phyloP scores from a whole-genome alignment of 2,329 filamentous ascomycete species.

The Hirsutella minnesotensis region DNA sequence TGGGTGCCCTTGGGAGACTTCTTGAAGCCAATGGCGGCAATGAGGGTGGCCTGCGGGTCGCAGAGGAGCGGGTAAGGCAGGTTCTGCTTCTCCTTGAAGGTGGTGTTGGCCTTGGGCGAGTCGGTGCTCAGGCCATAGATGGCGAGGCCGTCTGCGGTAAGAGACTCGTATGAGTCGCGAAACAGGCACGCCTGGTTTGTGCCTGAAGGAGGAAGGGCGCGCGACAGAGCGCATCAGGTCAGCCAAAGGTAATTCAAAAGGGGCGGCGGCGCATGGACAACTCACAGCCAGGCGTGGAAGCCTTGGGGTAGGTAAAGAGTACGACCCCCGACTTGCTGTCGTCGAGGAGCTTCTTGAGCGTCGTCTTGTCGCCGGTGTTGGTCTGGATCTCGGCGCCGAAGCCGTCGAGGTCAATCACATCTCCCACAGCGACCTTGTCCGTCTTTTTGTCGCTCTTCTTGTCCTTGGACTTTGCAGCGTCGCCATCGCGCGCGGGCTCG shows the following conservation, averaged over 20 bases:
- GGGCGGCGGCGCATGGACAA: conserved; percentile 3
- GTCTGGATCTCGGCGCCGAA: conserved; percentile 69
- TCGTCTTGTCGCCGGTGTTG: conserved; percentile 71
- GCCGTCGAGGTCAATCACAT: conserved; percentile 41
- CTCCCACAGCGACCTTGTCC: conserved; percentile 39
- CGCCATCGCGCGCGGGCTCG: conserved; percentile 11
- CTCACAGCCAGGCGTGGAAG: conserved; percentile 90
- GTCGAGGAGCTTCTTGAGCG: conserved; percentile 67
- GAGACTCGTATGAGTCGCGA: conserved; percentile 67
- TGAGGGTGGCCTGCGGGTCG: conserved; percentile 63
- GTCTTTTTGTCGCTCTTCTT: conserved; percentile 16
- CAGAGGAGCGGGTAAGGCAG: conserved; percentile 83
- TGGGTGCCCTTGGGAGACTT: conserved; percentile 71
- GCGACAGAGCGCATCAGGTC: not conserved
- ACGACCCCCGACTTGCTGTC: conserved; percentile 79
- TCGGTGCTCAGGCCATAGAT: conserved; percentile 88
- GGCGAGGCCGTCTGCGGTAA: conserved; percentile 67
- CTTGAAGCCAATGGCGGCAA: conserved; percentile 78
- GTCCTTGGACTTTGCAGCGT: conserved; percentile 20
- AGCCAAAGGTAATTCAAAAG: not conserved
- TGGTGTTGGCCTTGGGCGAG: conserved; percentile 81
- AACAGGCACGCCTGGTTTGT: conserved; percentile 90
- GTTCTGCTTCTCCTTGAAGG: conserved; percentile 84
- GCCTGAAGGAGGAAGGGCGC: conserved; percentile 43
- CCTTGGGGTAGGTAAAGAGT: conserved; percentile 91